Conservation (phyloP, 2,329 filamentous ascomycete genomes). For the Orbilia blumenaviensis region DNA sequence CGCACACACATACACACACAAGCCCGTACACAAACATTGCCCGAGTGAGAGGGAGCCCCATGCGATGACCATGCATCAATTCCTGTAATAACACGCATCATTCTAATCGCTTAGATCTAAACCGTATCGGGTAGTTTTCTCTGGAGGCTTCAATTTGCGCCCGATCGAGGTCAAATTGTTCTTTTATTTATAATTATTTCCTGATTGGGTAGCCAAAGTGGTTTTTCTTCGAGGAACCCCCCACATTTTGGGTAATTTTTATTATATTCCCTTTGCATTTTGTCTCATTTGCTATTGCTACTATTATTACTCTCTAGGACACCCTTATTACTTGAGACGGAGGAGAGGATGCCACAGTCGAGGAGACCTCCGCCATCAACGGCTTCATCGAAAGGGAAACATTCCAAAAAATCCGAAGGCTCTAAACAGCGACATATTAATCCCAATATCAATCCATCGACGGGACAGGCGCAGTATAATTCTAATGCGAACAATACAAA, state of each 20-base stretch:
- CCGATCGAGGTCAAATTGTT: no score
- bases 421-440: no score
- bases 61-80: no score
- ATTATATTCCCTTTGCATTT: background rate
- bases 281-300: no score
- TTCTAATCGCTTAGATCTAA: background rate
- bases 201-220: conserved; percentile 11
- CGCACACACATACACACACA: background rate
- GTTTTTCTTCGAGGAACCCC: no score
- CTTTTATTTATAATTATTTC: conserved; percentile 12
- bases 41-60: no score
- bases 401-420: background rate
- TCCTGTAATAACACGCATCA: no score
- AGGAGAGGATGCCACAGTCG: conserved; percentile 28
- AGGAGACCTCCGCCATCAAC: conserved; percentile 24
- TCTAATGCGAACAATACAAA: no score
- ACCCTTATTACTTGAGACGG: no score
- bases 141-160: background rate
- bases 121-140: conserved; percentile 27
- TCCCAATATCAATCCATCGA: background rate
- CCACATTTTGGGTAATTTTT: background rate
- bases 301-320: no score
- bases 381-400: conserved; percentile 1
- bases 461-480: background rate
- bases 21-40: conserved; percentile 31